Base-by-base conservation (phyloP, 164 flowering plant genomes). In the Nelumbo lutea region DNA sequence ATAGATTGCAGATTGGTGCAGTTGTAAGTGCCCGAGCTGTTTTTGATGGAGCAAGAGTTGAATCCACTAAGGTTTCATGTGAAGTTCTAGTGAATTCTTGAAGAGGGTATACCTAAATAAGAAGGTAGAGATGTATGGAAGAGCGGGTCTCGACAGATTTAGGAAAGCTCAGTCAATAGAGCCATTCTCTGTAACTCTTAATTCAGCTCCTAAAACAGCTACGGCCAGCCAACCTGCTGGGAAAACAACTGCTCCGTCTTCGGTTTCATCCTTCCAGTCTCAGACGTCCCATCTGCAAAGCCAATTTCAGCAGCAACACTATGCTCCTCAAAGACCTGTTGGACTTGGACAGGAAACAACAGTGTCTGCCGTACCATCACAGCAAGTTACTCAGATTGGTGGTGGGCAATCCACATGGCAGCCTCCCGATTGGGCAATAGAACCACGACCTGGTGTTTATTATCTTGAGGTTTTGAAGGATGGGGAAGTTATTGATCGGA, bases 391-490 rank as follows among this genome's bases (percentile, higher is more conserved):
- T 58, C 97, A 88, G 79, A 71, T 88, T 72, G 99, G 99, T 67
- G 97, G 88, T 8, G 95, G 97, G 1, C 91, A 88, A 64, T 90
- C 99, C 0, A 88, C 77, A 15, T 93, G 98, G 99, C 91, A 87
- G 79, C 97, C 99, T 62, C 99, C 99, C 4, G 97, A 96, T 76
- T 96, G 99, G 99, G 98, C 97, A 1, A 86, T 96, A 69, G 99
- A 96, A 74, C 99, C 98, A 48, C 84, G 96, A 0, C 81, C 88
- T 0, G 97, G 99, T 61, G 90, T 96, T 64, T 89, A 81, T 67
- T 87, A 84, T 79, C 96, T 96, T 65, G 96, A 96, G 59, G 97
- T 96, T 68, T 45, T 90, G 78, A 96, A 96, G 75, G 99, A 90
- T 39, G 87, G 95, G 0, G 88, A 89, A 79, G 88, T 91, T 42